Evolutionary conservation across 768 basidiomycete species (phyloP).

Genomic region (Cystofilobasidium capitatum): DNA sequence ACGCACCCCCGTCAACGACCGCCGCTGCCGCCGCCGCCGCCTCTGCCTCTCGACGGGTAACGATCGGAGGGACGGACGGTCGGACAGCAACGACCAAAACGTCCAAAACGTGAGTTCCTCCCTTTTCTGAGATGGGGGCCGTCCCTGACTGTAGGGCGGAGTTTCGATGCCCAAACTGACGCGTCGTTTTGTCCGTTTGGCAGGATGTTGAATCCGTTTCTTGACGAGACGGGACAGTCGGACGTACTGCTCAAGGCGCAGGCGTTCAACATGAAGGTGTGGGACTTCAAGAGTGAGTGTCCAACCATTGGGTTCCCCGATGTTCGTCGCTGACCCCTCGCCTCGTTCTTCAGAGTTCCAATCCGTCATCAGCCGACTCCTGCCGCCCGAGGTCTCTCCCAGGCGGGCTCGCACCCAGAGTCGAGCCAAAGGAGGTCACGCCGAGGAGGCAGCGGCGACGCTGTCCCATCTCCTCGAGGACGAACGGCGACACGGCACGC

Average conservation of each 20-base stretch:
- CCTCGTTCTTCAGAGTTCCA: slow-evolving; percentile 14
- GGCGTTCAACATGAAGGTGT: slow-evolving; percentile 71
- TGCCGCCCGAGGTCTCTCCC: slow-evolving; percentile 2
- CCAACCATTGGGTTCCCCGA: not conserved
- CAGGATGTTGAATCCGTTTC: slow-evolving; percentile 29
- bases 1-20: slow-evolving; percentile 17
- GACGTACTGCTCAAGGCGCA: slow-evolving; percentile 58
- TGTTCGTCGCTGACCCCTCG: not conserved
- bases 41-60: not conserved
- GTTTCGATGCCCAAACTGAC: not conserved
- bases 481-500: slow-evolving; percentile 74
- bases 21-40: not conserved
- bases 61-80: not conserved
- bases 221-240: slow-evolving; percentile 40
- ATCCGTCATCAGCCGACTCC: slow-evolving; percentile 24
- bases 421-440: not conserved
- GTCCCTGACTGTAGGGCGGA: too few relatives aligned
- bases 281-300: slow-evolving; percentile 51
- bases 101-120: slow-evolving; percentile 3
- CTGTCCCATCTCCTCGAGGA: slow-evolving; percentile 51
- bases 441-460: slow-evolving; percentile 23
- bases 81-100: not conserved
- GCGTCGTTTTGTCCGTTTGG: not conserved
- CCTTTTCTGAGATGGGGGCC: too few relatives aligned
- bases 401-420: not conserved